Evolutionary conservation across 2,329 filamentous ascomycete genomes (phyloP).

Genomic region (Hymenoscyphus scutula): DNA sequence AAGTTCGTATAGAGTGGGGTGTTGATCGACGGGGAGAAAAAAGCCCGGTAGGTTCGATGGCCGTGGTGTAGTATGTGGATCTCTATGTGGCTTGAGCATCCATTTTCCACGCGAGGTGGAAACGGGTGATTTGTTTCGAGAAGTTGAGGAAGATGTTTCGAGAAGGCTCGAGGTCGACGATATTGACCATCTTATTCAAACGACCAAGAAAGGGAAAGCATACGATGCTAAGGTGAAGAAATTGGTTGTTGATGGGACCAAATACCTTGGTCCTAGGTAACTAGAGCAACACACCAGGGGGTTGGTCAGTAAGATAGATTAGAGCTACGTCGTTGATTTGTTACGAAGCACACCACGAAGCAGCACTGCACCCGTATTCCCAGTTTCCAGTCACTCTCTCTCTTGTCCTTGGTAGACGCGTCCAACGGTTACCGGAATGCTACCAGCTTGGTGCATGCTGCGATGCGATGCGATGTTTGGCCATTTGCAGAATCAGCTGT

Average conservation of each 20-base stretch:
- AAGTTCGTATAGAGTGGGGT: no score
- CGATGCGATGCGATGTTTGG: background rate
- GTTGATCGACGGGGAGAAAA: no score
- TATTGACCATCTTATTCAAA: background rate
- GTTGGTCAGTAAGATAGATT: background rate
- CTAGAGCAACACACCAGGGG: background rate
- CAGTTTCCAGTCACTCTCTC: no score
- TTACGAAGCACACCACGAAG: conserved; percentile 1
- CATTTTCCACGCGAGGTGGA: background rate
- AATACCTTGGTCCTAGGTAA: no score
- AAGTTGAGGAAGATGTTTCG: no score
- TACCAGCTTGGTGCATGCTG: background rate
- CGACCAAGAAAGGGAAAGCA: no score
- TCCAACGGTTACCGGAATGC: conserved; percentile 1
- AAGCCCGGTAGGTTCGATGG: no score
- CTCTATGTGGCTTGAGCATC: background rate
- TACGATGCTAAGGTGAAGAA: no score
- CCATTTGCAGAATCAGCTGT: no score
- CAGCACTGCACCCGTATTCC: conserved; percentile 1
- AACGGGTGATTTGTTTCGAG: background rate
- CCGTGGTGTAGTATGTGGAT: no score
- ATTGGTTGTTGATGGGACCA: no score
- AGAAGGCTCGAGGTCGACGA: background rate
- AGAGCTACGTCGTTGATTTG: background rate
- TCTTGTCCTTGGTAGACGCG: background rate